Evolutionary conservation across 31 red algal genomes (phyloP), one percentile per base, ranked within the genome.

Genomic region (Porphyra umbilicalis): DNA sequence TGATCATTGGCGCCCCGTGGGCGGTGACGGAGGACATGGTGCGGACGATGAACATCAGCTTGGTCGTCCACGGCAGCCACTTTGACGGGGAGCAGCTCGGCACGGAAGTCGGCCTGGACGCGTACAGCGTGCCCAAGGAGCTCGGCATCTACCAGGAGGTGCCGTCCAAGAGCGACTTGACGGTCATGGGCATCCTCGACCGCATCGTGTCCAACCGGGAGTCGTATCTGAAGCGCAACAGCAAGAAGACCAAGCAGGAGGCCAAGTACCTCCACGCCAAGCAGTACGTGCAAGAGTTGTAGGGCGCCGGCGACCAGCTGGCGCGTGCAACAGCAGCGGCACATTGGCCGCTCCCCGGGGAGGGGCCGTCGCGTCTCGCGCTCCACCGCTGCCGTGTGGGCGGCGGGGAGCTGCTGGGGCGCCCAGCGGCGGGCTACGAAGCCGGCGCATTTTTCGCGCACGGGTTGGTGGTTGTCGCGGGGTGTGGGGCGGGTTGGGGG

Each of bases 1-100:
- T 98, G 35, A 98, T 98, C 79, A 95, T 98, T 80, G 96, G 96
- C 38, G 96, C 96, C 18, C 96, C 96, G 20, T 95, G 90, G 90
- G 76, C 82, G 80, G 81, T 98, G 13, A 93, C 96, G 13, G 90
- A 95, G 38, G 96, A 98, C 39, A 95, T 98, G 96, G 85, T 98
- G 16, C 91, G 88, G 82, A 95, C 96, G 35, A 95, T 98, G 93
- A 98, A 95, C 71, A 98, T 98, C 39, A 91, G 90, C 10, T 35
- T 86, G 32, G 96, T 98, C 8, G 90, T 95, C 14, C 92, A 95
- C 68, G 93, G 93, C 37, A 90, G 68, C 34, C 88, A 98, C 80
- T 80, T 40, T 37, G 91, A 93, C 44, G 75, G 79, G 71, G 85
- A 78, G 76, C 39, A 82, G 35, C 29, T 76, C 0, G 81, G 76